Evolutionary conservation across 2,329 filamentous ascomycete species (phyloP).

Genomic region (Aciculosporium take): DNA sequence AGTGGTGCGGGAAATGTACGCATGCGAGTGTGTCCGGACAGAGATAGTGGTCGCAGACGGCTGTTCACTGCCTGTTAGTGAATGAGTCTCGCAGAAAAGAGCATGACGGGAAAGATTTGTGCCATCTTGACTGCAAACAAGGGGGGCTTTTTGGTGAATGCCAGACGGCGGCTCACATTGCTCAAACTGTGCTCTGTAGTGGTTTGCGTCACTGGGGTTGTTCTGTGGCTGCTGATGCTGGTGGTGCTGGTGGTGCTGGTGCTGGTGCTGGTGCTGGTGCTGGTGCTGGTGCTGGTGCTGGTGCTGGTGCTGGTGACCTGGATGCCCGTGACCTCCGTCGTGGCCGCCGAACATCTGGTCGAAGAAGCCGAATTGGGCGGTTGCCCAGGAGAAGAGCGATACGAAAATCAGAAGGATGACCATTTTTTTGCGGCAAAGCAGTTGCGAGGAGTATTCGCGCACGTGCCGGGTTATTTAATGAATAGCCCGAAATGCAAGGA

Average conservation of each 20-base stretch:
- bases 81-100: not conserved
- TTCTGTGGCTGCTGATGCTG: conserved; percentile 51
- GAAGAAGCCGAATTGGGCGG: conserved; percentile 87
- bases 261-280: conserved; percentile 28
- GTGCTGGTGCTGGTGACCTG: conserved; percentile 22
- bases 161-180: too few species aligned
- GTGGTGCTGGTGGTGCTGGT: conserved; percentile 20
- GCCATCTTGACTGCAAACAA: too few species aligned
- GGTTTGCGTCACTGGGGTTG: conserved; percentile 66
- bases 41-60: conserved; percentile 84
- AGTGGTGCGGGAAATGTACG: conserved; percentile 93
- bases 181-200: conserved; percentile 62
- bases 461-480: too few species aligned
- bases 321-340: conserved; percentile 23
- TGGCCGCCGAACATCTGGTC: conserved; percentile 83
- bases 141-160: too few species aligned
- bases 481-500: too few species aligned
- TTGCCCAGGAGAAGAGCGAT: conserved; percentile 44
- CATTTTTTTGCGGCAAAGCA: conserved; percentile 15
- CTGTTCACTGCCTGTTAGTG: conserved; percentile 24
- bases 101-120: too few species aligned
- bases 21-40: conserved; percentile 90
- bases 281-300: conserved; percentile 48
- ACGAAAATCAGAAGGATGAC: conserved; percentile 31
- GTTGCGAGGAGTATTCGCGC: too few species aligned